These are phyloP conservation scores for Sarcodon sp. DNA, from an alignment of 768 basidiomycete species.

Conservation along the genomic window DNA sequence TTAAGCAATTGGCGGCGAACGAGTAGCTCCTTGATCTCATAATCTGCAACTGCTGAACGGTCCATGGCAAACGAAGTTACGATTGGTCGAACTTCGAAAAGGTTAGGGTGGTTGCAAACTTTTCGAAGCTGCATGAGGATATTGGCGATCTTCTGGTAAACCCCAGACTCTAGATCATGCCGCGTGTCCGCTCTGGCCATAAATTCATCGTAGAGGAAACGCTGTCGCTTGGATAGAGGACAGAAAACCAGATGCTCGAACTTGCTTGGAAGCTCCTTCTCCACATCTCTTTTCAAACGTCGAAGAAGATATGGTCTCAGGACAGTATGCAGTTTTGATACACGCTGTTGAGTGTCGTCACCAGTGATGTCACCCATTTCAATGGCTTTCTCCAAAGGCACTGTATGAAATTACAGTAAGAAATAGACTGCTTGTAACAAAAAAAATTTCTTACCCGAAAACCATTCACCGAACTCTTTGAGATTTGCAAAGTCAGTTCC, in stretches of 20 bases:
- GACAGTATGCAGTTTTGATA: slow-evolving; percentile 84
- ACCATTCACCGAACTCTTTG: slow-evolving; percentile 94
- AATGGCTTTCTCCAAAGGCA: slow-evolving; percentile 89
- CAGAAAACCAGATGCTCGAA: slow-evolving; percentile 86
- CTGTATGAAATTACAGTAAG: slow-evolving; percentile 24
- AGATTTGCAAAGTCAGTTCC: slow-evolving; percentile 82
- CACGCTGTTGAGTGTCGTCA: slow-evolving; percentile 74
- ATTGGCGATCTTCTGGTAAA: slow-evolving; percentile 85
- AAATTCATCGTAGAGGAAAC: slow-evolving; percentile 95
- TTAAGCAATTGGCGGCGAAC: slow-evolving; percentile 58
- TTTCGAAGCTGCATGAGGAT: slow-evolving; percentile 97
- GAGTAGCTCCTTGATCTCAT: slow-evolving; percentile 81
- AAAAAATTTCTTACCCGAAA: slow-evolving; percentile 57
- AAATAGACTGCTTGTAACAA: neutral
- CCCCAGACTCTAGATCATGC: slow-evolving; percentile 71
- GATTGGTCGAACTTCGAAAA: slow-evolving; percentile 82
- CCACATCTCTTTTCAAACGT: slow-evolving; percentile 95
- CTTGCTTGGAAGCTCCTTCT: slow-evolving; percentile 90
- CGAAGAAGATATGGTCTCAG: slow-evolving; percentile 93
- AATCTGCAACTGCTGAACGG: slow-evolving; percentile 65
- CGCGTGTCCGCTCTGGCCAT: slow-evolving; percentile 81
- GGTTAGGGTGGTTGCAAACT: slow-evolving; percentile 89
- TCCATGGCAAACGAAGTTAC: slow-evolving; percentile 66
- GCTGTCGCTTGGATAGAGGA: slow-evolving; percentile 80
- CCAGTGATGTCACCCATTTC: slow-evolving; percentile 69